These are phyloP conservation scores for Alternaria infectoria DNA, from an alignment of 2,329 filamentous ascomycete genomes.

Conservation along the genomic window DNA sequence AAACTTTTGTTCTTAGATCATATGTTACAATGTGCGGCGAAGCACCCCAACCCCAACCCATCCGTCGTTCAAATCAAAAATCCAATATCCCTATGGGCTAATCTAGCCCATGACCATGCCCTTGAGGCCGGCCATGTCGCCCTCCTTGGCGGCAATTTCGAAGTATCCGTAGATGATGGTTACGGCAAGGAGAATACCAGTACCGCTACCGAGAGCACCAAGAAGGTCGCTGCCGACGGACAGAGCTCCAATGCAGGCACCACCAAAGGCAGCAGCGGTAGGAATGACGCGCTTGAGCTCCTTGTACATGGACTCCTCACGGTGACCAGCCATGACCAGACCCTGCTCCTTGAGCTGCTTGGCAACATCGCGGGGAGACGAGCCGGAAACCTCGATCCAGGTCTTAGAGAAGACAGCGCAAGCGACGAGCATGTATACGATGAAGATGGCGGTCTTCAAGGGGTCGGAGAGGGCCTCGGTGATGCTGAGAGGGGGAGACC, in stretches of 20 bases:
- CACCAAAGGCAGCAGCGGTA: conserved; percentile 96
- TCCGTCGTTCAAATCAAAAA: conserved; percentile 6
- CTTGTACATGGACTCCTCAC: conserved; percentile 99
- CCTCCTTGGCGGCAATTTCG: conserved; percentile 98
- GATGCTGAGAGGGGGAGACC: conserved; percentile 92
- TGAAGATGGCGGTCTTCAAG: conserved; percentile 94
- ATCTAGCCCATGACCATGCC: conserved; percentile 65
- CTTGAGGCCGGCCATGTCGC: conserved; percentile 82
- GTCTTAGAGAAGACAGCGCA: conserved; percentile 99
- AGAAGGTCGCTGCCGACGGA: conserved; percentile 95
- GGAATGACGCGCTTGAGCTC: conserved; percentile 99
- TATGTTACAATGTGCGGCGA: conserved; percentile 19
- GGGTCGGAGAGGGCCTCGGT: conserved; percentile 96
- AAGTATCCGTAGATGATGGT: conserved; percentile 99
- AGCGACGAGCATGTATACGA: conserved; percentile 96
- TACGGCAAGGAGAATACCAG: conserved; percentile 96
- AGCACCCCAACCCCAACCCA: conserved; percentile 7
- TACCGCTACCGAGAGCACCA: conserved; percentile 93
- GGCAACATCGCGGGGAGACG: conserved; percentile 94
- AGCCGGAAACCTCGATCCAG: conserved; percentile 99
- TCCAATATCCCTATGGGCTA: background rate
- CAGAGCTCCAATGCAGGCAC: conserved; percentile 97
- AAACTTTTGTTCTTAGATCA: conserved; percentile 14
- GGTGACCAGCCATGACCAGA: conserved; percentile 98
- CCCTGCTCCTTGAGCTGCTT: conserved; percentile 99